Base-by-base conservation (phyloP, 2,329 filamentous ascomycete species). In the Scedosporium apiospermum region DNA sequence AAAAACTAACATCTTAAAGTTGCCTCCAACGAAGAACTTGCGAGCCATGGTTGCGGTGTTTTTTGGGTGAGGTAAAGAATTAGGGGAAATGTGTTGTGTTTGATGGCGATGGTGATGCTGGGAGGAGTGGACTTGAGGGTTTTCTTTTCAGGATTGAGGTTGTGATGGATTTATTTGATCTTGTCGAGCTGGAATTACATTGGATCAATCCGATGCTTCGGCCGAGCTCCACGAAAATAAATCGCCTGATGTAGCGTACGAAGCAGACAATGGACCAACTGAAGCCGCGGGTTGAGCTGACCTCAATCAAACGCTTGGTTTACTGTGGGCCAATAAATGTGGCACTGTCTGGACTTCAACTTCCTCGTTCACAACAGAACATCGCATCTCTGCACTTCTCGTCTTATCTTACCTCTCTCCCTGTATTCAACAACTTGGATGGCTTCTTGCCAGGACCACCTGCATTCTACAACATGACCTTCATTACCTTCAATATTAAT, bases 11-110 rank as follows among this genome's bases (percentile, higher is more conserved):
- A 98, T 98, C 86, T 99, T 98, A 83, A 98, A 98, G 88, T 99
- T 99, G 75, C 93, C 93, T 78, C 93, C 93, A 77, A 96, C 90
- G 78, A 96, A 96, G 84, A 96, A 96, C 83, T 92, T 89, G 83
- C 92, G 92, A 85, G 88, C 84, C 92, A 96, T 96, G 72, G 73
- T 91, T 61, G 60, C 60, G 60, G 42, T 61, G 30, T 3, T n/a
- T 53, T 21, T 26, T 7, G 3, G 10, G 21, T 53, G 49, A 21
- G 4, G 4, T 27, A 21, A 5, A 21, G 10, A 21, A 14, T 21
- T 55, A 26, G 30, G 18, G 55, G 9, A n/a, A 34, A 41, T 58
- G 44, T n/a, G 44, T n/a, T 49, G 44, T 49, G 44, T 49, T 49
- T 9, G 30, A 34, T 27, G 18, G 58, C 2, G 18, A 60, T 18